Percentiles rank a stretch among this genome's conserved stretches.
Evolutionary conservation across 306 rosid genomes (phyloP).

Genomic region (Casuarina glauca): DNA sequence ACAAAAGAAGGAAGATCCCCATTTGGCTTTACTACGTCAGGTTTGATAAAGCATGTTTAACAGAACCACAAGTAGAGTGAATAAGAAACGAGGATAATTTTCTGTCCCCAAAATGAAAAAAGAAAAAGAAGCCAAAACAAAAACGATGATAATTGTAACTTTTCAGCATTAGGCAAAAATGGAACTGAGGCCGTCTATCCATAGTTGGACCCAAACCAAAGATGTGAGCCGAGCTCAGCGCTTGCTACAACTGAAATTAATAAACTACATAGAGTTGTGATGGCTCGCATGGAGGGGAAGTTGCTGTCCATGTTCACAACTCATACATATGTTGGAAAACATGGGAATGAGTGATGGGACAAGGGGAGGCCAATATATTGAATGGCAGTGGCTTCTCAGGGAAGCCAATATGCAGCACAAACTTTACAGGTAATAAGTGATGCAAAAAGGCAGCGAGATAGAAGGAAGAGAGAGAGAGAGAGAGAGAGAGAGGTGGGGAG

Average conservation of each 20-base stretch:
- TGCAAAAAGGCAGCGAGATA: background rate
- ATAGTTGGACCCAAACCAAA: background rate
- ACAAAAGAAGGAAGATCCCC: background rate
- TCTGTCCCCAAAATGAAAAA: background rate
- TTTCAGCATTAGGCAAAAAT: background rate
- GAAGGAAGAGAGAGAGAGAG: background rate
- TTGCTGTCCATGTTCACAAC: background rate
- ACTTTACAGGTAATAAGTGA: background rate
- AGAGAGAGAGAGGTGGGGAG: background rate
- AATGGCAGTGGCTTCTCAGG: slow-evolving; percentile 11
- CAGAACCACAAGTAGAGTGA: background rate
- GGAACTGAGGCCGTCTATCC: background rate
- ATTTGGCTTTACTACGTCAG: background rate
- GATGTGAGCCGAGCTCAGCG: background rate
- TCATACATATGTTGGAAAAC: background rate
- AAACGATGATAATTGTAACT: background rate
- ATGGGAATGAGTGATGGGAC: background rate
- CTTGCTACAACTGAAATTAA: background rate
- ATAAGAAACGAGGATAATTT: background rate
- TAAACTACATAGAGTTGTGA: background rate
- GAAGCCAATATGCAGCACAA: slow-evolving; percentile 27
- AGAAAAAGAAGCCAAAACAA: too few relatives aligned
- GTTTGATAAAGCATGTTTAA: background rate
- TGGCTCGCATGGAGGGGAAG: background rate
- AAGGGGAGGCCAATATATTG: background rate